phyloP scores from a whole-genome alignment of 2,329 filamentous ascomycete genomes.

The Pseudonectria foliicola region DNA sequence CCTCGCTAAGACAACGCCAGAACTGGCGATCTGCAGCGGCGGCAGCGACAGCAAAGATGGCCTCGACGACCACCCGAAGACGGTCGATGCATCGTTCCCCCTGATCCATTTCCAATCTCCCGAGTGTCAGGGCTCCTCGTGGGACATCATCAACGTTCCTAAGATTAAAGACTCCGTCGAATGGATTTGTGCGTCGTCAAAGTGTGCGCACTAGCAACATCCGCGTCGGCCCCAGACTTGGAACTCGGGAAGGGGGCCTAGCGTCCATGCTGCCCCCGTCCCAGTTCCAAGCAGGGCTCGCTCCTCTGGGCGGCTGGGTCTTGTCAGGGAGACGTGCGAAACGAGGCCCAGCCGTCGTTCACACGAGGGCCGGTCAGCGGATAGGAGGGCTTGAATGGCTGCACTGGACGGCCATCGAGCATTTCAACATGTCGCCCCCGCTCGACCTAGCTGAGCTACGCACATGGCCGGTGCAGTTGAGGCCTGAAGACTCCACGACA shows the following conservation, averaged over 20 bases:
- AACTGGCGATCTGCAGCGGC: neutral
- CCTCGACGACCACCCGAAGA: slow-evolving; percentile 2
- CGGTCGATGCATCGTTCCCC: slow-evolving; percentile 7
- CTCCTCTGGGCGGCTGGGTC: too few species aligned
- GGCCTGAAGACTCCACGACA: too few species aligned
- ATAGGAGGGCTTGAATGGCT: too few species aligned
- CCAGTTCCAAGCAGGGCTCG: too few species aligned
- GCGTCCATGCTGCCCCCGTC: too few species aligned
- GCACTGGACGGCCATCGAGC: too few species aligned
- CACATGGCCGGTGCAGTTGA: too few species aligned
- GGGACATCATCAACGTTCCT: slow-evolving; percentile 11
- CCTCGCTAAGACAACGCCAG: neutral
- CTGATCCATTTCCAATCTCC: slow-evolving; percentile 19
- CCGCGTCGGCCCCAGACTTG: neutral
- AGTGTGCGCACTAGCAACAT: slow-evolving; percentile 8
- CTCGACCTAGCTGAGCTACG: too few species aligned
- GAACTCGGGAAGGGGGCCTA: neutral
- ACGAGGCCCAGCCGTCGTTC: slow-evolving; percentile 18
- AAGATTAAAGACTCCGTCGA: slow-evolving; percentile 2
- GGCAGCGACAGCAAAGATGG: slow-evolving; percentile 10
- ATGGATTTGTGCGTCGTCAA: slow-evolving; percentile 7
- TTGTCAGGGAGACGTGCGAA: slow-evolving; percentile 9
- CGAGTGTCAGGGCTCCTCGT: slow-evolving; percentile 9
- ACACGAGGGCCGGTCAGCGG: slow-evolving; percentile 12
- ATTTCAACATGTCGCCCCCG: too few species aligned